Evolutionary conservation across 1,284 basidiomycete genomes (phyloP), one percentile per base, ranked within the genome.

Genomic region (Ceraceosorus guamensis): DNA sequence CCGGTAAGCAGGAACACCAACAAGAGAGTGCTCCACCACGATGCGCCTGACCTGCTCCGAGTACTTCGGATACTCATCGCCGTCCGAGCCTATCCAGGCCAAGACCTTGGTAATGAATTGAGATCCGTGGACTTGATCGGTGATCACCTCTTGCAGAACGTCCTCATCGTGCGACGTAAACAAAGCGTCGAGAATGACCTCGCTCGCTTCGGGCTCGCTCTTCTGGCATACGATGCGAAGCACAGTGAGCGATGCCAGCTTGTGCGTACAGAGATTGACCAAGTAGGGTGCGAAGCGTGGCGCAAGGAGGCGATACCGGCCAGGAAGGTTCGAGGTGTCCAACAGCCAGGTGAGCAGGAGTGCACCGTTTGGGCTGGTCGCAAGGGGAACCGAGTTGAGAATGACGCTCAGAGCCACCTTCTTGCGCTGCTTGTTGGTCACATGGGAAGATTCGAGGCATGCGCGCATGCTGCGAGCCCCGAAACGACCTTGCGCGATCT

Each of bases 381-480:
- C 91, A 57, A 99, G 82, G 11, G 93, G 93, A 57, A 98, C 96
- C 6, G 92, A 95, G 79, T 98, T 96, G 69, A 98, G 82, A 61
- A 98, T 88, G 75, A 99, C 82, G 10, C 91, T 88, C 1, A 91
- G 88, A 5, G 92, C 92, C 60, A 97, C 87, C 46, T 92, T 88
- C 76, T 95, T 92, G 76, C 81, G 64, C 14, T 67, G 63, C n/a
- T 46, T 55, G 58, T 87, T 69, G 33, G 84, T 88, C 46, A 92
- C 88, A 67, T 87, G 83, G 35, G 87, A 83, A 73, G 86, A 90
- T 77, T 98, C 95, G 32, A 99, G 82, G 74, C 92, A 96, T 5
- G 95, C 91, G 58, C 93, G 83, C 87, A 98, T 95, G 74, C 91
- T 95, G 51, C 95, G 86, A 43, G 95, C 92, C 56, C 95, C 95